Conservation (phyloP, 2,329 filamentous ascomycete species). For the Xylaria sp. region DNA sequence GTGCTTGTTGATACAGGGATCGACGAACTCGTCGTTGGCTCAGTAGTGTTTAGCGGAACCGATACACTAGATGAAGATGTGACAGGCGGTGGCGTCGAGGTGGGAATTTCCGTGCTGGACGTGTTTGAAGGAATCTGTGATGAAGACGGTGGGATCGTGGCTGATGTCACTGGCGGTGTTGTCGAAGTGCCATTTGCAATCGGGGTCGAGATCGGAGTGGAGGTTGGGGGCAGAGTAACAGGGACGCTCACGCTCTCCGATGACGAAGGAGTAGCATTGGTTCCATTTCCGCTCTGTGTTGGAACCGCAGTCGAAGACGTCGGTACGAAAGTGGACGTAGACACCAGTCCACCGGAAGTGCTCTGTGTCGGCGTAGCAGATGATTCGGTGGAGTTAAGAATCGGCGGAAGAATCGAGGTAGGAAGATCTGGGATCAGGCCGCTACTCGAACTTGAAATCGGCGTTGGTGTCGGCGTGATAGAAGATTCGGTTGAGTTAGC, state of each 20-base stretch:
- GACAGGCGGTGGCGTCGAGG: conserved; percentile 11
- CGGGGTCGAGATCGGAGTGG: conserved; percentile 11
- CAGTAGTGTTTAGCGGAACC: conserved; percentile 25
- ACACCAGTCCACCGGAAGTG: conserved; percentile 26
- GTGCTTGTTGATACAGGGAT: conserved; percentile 24
- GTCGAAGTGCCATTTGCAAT: conserved; percentile 31
- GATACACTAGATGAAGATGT: conserved; percentile 25
- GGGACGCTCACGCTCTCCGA: conserved; percentile 36
- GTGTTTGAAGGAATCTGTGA: conserved; percentile 24
- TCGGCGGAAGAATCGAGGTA: not conserved
- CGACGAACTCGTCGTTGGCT: conserved; percentile 13
- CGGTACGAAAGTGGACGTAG: conserved; percentile 28
- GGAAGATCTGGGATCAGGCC: conserved; percentile 8
- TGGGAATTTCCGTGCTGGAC: conserved; percentile 20
- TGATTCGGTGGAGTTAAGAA: conserved; percentile 36
- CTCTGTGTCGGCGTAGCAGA: conserved; percentile 19
- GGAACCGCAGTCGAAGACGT: conserved; percentile 25
- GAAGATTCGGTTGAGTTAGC: conserved; percentile 37
- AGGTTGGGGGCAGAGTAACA: conserved; percentile 28
- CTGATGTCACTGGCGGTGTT: conserved; percentile 21
- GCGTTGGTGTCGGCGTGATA: conserved; percentile 4
- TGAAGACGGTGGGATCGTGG: conserved; percentile 16
- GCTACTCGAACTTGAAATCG: conserved; percentile 4
- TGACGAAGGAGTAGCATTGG: conserved; percentile 33
- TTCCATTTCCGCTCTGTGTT: conserved; percentile 36